phyloP scores from a whole-genome alignment of 495 filamentous ascomycete species.

The Astrothelium subdiscretum region DNA sequence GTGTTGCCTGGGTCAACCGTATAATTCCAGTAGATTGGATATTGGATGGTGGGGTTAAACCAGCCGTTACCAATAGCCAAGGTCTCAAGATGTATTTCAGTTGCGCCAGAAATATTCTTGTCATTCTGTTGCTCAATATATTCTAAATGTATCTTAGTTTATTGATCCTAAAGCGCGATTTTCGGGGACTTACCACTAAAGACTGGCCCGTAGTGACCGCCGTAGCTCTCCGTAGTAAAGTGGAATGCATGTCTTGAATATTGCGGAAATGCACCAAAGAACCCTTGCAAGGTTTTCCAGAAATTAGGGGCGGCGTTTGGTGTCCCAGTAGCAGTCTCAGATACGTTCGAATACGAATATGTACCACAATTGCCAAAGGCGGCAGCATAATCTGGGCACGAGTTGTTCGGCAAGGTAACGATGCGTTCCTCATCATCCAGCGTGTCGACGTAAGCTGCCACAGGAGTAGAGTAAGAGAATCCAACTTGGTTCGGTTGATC shows the following conservation, averaged over 20 bases:
- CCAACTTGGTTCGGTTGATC: slow-evolving; percentile 50
- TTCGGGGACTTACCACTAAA: slow-evolving; percentile 34
- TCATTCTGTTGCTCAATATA: slow-evolving; percentile 58
- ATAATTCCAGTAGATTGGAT: slow-evolving; percentile 55
- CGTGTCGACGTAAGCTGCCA: slow-evolving; percentile 33
- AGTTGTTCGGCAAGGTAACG: slow-evolving; percentile 32
- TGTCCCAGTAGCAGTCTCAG: slow-evolving; percentile 44
- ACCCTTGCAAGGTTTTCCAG: slow-evolving; percentile 50
- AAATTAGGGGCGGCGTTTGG: slow-evolving; percentile 43
- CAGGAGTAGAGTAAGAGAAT: slow-evolving; percentile 46
- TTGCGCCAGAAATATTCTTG: slow-evolving; percentile 33
- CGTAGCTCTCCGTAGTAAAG: slow-evolving; percentile 51
- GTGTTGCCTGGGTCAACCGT: slow-evolving; percentile 45
- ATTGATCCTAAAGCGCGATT: background rate
- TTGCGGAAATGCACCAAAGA: slow-evolving; percentile 52
- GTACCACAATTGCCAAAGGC: slow-evolving; percentile 38
- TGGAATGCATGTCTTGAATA: slow-evolving; percentile 46
- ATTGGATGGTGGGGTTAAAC: slow-evolving; percentile 50
- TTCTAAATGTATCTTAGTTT: background rate
- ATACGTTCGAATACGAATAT: slow-evolving; percentile 39
- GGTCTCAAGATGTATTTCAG: slow-evolving; percentile 42
- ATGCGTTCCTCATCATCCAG: slow-evolving; percentile 14
- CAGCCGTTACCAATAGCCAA: slow-evolving; percentile 48
- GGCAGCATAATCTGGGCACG: slow-evolving; percentile 44
- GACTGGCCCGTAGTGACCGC: slow-evolving; percentile 55